These are phyloP conservation scores for Pyrrhoderma noxium DNA, from an alignment of 1,284 basidiomycete genomes.

Conservation along the genomic window DNA sequence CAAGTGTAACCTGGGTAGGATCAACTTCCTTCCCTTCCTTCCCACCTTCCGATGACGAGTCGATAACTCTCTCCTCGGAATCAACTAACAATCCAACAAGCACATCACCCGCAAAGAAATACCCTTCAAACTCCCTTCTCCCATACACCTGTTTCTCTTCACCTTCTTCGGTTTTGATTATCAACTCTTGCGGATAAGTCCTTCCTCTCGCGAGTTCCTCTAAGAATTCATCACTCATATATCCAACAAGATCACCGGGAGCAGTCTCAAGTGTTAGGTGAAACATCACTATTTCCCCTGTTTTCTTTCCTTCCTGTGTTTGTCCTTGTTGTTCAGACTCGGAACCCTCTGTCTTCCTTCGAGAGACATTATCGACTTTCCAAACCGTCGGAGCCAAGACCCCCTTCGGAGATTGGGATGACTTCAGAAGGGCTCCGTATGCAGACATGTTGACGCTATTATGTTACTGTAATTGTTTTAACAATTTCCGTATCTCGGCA, in stretches of 20 bases:
- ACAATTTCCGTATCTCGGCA: no score
- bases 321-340: no score
- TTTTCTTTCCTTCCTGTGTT: no score
- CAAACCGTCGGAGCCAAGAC: not conserved
- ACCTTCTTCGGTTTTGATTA: no score
- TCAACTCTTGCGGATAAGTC: conserved; percentile 81
- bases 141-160: no score
- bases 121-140: conserved; percentile 52
- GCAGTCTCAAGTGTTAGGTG: conserved; percentile 9
- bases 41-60: conserved; percentile 21
- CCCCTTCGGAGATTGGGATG: not conserved
- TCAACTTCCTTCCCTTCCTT: conserved; percentile 24
- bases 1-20: conserved; percentile 27
- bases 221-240: conserved; percentile 56
- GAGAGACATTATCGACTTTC: not conserved
- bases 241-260: conserved; percentile 6
- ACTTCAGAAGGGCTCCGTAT: not conserved
- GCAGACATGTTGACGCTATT: no score
- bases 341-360: not conserved
- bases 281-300: conserved; percentile 2
- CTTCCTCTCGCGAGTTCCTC: conserved; percentile 66
- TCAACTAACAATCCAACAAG: conserved; percentile 52
- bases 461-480: no score
- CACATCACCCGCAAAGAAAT: conserved; percentile 72
- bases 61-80: not conserved